Evolutionary conservation across 768 basidiomycete genomes (phyloP), one percentile per base, ranked within the genome.

Genomic region (Podaxis sp.): DNA sequence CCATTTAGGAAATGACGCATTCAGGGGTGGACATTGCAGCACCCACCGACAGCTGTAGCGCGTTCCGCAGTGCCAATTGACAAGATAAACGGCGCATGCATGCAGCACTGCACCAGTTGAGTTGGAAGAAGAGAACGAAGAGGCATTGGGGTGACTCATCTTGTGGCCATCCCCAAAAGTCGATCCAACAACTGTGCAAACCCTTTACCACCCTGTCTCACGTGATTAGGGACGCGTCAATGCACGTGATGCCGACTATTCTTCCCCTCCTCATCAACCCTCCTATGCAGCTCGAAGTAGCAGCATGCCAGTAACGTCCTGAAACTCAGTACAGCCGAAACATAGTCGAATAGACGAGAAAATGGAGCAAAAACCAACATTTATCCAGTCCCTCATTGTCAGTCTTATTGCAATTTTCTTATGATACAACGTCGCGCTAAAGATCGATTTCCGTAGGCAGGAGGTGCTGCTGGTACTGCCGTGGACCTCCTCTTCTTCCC

Each of bases 401-500:
- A 67, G 76, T 69, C 47, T 21, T 50, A 56, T 48, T 66, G 44
- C 53, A 50, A 35, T 28, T n/a, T 13, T 10, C 18, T 59, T 44
- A 16, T 32, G 47, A 54, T 35, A 3, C n/a, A 46, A 35, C 42
- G 51, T 35, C 51, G 56, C 61, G 32, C 66, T 58, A 4, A 38
- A 36, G 18, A 46, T 23, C 7, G 27, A 23, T 37, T 27, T 27
- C 42, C 25, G 18, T 61, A 94, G 90, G 89, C 92, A 46, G 94
- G 96, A 25, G 95, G 90, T 21, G 72, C 88, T n/a, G 93, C 97
- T 35, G 96, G 96, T 27, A 90, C 93, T 6, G 82, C 93, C 1
- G 96, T 98, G 16, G 96, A 99, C 75, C 82, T 98, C 48, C 82
- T 97, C 21, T 95, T 99, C 77, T 99, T 94, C 72, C 96, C 96